phyloP scores from a whole-genome alignment of 805 yeast genomes.

The Sugiyamaella americana region DNA sequence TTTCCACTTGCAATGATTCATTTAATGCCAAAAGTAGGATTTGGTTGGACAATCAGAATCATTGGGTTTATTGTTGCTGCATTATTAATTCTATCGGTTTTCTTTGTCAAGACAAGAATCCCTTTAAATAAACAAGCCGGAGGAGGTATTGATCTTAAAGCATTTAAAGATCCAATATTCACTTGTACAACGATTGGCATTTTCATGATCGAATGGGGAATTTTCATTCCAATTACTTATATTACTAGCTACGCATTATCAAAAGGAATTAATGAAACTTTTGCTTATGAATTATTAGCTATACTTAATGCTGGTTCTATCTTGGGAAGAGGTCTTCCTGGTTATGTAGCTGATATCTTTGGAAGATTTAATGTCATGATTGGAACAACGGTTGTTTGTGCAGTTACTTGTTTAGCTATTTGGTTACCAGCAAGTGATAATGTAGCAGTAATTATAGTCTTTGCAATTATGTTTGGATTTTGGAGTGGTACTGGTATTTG shows the following conservation, averaged over 20 bases:
- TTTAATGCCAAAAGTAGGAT: conserved; percentile 46
- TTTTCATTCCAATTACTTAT: conserved; percentile 48
- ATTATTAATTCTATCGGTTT: conserved; percentile 29
- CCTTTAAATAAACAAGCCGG: conserved; percentile 20
- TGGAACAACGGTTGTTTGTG: conserved; percentile 41
- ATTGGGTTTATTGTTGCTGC: conserved; percentile 34
- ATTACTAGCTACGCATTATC: conserved; percentile 48
- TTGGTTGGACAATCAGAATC: conserved; percentile 49
- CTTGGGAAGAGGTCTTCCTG: conserved; percentile 51
- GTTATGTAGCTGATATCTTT: conserved; percentile 44
- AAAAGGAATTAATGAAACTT: conserved; percentile 17
- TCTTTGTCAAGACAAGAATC: conserved; percentile 36
- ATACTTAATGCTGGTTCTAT: conserved; percentile 45
- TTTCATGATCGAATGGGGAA: conserved; percentile 43
- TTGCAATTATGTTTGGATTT: conserved; percentile 51
- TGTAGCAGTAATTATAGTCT: conserved; percentile 42
- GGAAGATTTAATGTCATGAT: conserved; percentile 57
- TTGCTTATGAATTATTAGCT: conserved; percentile 39
- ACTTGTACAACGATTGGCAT: conserved; percentile 27
- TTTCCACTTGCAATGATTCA: conserved; percentile 49
- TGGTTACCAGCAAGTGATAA: conserved; percentile 58
- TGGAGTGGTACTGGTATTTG: conserved; percentile 57
- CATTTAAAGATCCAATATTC: conserved; percentile 27
- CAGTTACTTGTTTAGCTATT: conserved; percentile 44
- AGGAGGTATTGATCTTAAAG: conserved; percentile 26